Base-by-base conservation (phyloP, 306 rosid species). In the Hylodesmum podocarpum region DNA sequence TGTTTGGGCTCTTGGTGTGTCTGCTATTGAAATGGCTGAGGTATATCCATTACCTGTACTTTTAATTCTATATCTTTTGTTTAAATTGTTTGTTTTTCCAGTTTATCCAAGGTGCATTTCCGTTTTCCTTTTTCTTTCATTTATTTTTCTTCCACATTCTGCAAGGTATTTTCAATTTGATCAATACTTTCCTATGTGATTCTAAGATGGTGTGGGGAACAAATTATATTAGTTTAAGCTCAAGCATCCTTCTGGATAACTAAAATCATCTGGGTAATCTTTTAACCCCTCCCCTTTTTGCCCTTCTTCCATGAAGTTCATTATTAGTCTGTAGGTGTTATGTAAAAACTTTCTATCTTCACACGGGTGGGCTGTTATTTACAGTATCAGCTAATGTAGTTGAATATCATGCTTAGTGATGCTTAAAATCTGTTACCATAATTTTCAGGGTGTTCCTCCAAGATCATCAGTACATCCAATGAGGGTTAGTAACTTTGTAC, bases 21-120 rank as follows among this genome's bases (percentile, higher is more conserved):
- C 99, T 81, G 99, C 99, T 70, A 91, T 95, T 80, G 99, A 95
- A 92, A 95, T 95, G 99, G 99, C 99, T 34, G 99, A 95, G 99
- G 99, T 95, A 84, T 69, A 43, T 75, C 70, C 59, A 12, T 71
- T 44, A 58, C 66, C 41, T 66, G 22, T 83, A 33, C 44, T 61
- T 65, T 15, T 18, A 66, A 25, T 71, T 66, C 51, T 41, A 40
- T 18, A 50, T 31, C 34, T 71, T n/a, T 34, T 8, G 10, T 22
- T 51, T 54, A 67, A 66, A 39, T 59, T 36, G 21, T 58, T 63
- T 19, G 39, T 71, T 66, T 70, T 40, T 40, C 72, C 55, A 24
- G 39, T 71, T 66, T 70, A 47, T 40, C 72, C 55, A 41, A 19
- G 61, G 72, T 22, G 31, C 27, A 34, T 31, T 64, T 13, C 25